phyloP scores from a whole-genome alignment of 345 rosid species.

The Boechera stricta region DNA sequence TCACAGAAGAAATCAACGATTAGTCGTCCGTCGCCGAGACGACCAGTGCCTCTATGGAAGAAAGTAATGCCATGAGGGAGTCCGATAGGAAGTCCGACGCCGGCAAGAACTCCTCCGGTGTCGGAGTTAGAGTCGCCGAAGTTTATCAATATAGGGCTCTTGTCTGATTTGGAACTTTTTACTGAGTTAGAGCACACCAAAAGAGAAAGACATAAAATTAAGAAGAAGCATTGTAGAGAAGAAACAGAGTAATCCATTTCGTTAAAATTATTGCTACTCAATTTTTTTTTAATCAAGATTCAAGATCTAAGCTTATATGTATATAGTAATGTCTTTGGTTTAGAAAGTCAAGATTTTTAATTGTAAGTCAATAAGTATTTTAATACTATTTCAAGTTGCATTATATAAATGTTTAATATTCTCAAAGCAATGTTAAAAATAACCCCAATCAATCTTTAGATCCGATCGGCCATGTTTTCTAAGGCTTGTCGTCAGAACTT shows the following conservation, averaged over 20 bases:
- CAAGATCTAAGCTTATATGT: constrained; percentile 1
- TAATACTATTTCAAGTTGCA: constrained; percentile 22
- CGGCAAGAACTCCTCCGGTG: constrained; percentile 57
- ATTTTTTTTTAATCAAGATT: not conserved
- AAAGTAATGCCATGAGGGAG: constrained; percentile 59
- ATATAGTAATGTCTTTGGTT: not conserved
- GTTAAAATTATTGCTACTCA: not conserved
- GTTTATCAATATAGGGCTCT: constrained; percentile 50
- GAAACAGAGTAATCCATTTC: constrained; percentile 14
- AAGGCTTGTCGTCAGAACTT: constrained; percentile 12
- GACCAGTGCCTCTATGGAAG: constrained; percentile 57
- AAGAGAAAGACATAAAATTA: constrained; percentile 30
- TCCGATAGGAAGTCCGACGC: constrained; percentile 47
- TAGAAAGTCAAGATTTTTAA: constrained; percentile 10
- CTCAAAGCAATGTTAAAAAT: not conserved
- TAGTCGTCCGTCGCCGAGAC: constrained; percentile 59
- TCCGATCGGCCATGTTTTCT: constrained; percentile 35
- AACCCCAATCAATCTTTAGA: not conserved
- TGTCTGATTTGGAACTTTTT: constrained; percentile 27
- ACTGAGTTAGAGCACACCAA: constrained; percentile 30
- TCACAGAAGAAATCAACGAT: constrained; percentile 66
- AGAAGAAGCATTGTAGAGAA: constrained; percentile 31
- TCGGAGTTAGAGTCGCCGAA: constrained; percentile 68
- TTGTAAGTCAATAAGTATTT: not conserved
- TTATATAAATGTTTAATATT: not conserved